Evolutionary conservation across 139 green algal genomes (phyloP), one percentile per base, ranked within the genome.

Genomic region (Tetradesmus lagerheimii): DNA sequence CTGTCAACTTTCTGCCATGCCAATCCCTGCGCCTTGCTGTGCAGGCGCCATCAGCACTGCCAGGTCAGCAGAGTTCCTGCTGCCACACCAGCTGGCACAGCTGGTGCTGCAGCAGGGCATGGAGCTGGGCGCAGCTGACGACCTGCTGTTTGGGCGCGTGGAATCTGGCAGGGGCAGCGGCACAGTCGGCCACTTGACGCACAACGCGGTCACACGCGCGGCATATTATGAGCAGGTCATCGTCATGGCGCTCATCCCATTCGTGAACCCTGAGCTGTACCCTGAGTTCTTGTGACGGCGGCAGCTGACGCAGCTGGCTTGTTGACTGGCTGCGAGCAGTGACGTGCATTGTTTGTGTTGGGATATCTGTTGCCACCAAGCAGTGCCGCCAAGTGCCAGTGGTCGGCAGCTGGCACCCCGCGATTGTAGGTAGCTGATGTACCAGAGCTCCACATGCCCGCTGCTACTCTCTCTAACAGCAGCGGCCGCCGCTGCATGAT

Each of bases 251-350:
- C 90, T 95, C 8, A 66, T 93, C 20, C 93, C 93, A 27, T 92
- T 93, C 38, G 88, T 94, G 81, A 94, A 94, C 88, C 89, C 89
- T 12, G 74, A 89, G 34, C 88, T 91, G 34, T 95, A 91, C 53
- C 89, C 89, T 20, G 89, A 75, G 37, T 81, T 41, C 25, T 35
- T 66, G 6, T 78, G 67, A 5, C 39, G 25, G 4, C 31, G 27
- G 1, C 3, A 27, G 15, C 50, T 25, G 5, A 11, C 14, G 50
- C 50, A 64, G 50, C 15, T 25, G 20, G 12, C 50, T 64, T 11
- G 5, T 50, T 50, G 43, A 50, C 4, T 50, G 43, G 8, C 5
- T 50, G 43, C 43, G 43, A 14, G 43, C 43, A 50, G 43, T 4
- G 43, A 50, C 4, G 4, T 8, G 43, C 43, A 50, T 8, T n/a